phyloP scores from a whole-genome alignment of 768 basidiomycete genomes.

The Clitopilus passeckerianus region DNA sequence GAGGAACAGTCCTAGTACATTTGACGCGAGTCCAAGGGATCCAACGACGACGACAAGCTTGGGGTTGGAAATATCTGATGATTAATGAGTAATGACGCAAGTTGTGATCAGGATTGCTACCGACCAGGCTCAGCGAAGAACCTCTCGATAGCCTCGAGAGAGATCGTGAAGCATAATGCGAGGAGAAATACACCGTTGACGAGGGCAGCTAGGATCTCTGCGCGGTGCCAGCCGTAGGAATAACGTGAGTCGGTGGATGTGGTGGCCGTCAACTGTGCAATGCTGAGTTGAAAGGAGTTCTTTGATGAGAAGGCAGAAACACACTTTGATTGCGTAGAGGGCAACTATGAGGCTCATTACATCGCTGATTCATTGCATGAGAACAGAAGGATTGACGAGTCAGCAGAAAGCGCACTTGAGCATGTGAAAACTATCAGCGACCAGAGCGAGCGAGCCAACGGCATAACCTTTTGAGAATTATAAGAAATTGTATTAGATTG shows the following conservation, averaged over 20 bases:
- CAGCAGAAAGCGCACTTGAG: conserved; percentile 65
- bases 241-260: conserved; percentile 66
- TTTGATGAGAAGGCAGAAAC: conserved; percentile 6
- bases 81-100: conserved; percentile 5
- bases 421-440: conserved; percentile 99
- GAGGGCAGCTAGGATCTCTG: conserved; percentile 92
- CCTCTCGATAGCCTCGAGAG: conserved; percentile 85
- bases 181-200: conserved; percentile 96
- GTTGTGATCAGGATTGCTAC: conserved; percentile 10
- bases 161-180: conserved; percentile 95
- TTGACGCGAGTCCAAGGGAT: conserved; percentile 82
- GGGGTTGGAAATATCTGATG: conserved; percentile 82
- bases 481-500: background rate
- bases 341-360: conserved; percentile 94
- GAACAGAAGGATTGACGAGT: conserved; percentile 1
- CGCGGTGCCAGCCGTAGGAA: conserved; percentile 99
- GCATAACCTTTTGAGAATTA: conserved; percentile 59
- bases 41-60: conserved; percentile 89
- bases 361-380: conserved; percentile 55
- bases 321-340: conserved; percentile 86
- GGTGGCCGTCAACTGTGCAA: conserved; percentile 55
- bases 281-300: conserved; percentile 1
- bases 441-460: conserved; percentile 92
- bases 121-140: conserved; percentile 83
- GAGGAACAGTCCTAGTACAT: conserved; percentile 88